Evolutionary conservation across 805 yeast genomes (phyloP).

Genomic region (Sugiyamaella mastotermitis): DNA sequence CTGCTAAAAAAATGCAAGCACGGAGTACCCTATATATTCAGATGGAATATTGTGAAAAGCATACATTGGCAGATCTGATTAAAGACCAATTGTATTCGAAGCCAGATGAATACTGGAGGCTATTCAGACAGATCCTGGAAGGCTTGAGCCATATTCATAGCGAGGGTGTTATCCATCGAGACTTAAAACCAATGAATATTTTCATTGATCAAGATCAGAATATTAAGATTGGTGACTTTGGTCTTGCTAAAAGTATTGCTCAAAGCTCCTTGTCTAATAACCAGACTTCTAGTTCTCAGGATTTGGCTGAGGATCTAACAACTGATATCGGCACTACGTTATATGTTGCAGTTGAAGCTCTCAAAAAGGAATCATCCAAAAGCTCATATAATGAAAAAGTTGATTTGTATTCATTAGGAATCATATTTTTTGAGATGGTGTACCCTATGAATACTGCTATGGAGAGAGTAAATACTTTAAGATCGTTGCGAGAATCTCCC

Average conservation of each 20-base stretch:
- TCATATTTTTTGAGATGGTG: conserved; percentile 93
- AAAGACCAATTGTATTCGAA: conserved; percentile 65
- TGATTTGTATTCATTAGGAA: conserved; percentile 92
- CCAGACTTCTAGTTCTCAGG: conserved; percentile 15
- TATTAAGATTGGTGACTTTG: conserved; percentile 94
- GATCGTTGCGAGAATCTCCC: conserved; percentile 50
- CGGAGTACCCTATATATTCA: conserved; percentile 83
- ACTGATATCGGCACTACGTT: conserved; percentile 92
- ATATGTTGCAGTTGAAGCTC: conserved; percentile 86
- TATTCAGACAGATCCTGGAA: conserved; percentile 80
- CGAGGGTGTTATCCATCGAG: conserved; percentile 93
- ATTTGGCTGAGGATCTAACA: conserved; percentile 64
- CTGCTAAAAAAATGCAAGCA: conserved; percentile 1
- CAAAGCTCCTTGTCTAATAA: conserved; percentile 10
- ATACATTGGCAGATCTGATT: conserved; percentile 78
- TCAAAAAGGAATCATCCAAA: conserved; percentile 41
- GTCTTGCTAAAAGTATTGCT: conserved; percentile 71
- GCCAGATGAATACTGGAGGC: conserved; percentile 81
- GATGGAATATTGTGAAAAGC: conserved; percentile 98
- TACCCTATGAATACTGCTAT: conserved; percentile 80
- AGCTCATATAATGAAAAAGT: conserved; percentile 83
- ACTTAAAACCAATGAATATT: conserved; percentile 90
- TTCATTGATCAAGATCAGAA: conserved; percentile 87
- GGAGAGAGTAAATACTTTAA: conserved; percentile 81
- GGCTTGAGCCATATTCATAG: conserved; percentile 88